Evolutionary conservation across 257 asterid species (phyloP), one percentile per base, ranked within the genome.

Genomic region (Solanum pinnatisectum): DNA sequence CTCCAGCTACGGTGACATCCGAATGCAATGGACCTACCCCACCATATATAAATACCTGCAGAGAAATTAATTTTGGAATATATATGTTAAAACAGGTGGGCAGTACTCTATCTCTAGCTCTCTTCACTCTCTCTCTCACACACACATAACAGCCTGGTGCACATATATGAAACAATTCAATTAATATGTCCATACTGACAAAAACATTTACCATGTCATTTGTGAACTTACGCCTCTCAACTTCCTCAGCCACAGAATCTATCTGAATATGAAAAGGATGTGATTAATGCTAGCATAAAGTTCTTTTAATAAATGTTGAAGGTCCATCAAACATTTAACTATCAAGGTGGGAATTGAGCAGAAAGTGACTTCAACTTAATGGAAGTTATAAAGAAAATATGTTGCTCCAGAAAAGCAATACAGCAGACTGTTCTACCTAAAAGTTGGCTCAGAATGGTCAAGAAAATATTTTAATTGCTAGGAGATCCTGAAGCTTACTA

Each of bases 231-330:
- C 72, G 88, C 89, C 93, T 91, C 94, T 94, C 98, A 73, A 97
- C 98, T 94, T 97, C 98, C 89, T 96, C 98, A 33, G 98, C 98
- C 86, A 97, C 95, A 83, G 95, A 92, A 91, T 97, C 99, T 91
- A 97, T 91, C 99, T 96, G 93, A 74, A 90, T 86, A 82, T 82
- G 74, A 44, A 88, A 67, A 87, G n/a, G 70, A 42, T 35, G 49
- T 52, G 39, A 71, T 87, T 63, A 88, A 16, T 27, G 73, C 71
- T 44, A 78, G 86, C 85, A 83, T 39, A 39, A 40, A 40, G 44
- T 3, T 44, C 59, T 11, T 81, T 49, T 81, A 27, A 49, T 18
- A 30, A 49, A 30, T 30, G 42, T 10, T 40, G 13, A 49, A 46
- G 42, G 8, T 30, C 70, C 42, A 81, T 46, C 42, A 18, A 49